Base-by-base conservation (phyloP, 768 basidiomycete species). In the Lyophyllum atratum region DNA sequence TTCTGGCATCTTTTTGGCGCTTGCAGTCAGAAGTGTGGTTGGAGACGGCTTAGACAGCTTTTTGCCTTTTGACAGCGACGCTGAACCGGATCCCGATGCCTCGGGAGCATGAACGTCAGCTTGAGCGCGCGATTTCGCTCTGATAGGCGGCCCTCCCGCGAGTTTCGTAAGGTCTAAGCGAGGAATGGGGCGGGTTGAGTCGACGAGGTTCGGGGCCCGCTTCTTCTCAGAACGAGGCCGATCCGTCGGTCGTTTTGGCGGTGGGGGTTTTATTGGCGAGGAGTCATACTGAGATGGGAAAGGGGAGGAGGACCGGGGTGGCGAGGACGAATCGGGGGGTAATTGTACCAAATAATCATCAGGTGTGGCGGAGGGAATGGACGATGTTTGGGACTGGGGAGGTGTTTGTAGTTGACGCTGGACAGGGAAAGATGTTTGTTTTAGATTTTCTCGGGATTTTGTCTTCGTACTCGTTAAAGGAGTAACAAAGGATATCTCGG, bases 341-440 rank as follows among this genome's bases (percentile, higher is more conserved):
- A 61, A 49, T 24, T 61, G 57, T 25, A 34, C 49, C 22, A 50
- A 55, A 31, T 53, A 51, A 10, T 66, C 65, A 40, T 64, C 66
- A 3, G 66, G 64, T 29, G 62, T 63, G 19, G 47, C 47, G 15
- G 70, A 68, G 11, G 66, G 60, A 31, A 58, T 55, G 21, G 70
- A 68, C 3, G 72, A 71, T 34, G 67, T 64, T 2, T 70, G 64
- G 26, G 78, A 80, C 44, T 63, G 68, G 10, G 80, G 79, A 33
- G 78, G 79, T 2, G 78, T 79, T 51, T 74, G 66, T 4, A 79
- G 65, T 56, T 80, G 78, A 15, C 42, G 57, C 47, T 56, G 45
- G 37, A 28, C 40, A 14, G 42, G 12, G 11, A 25, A 37, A 46
- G 11, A 29, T 24, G 28, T n/a, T 12, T 39, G 25, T 49, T 52